phyloP scores from a whole-genome alignment of 2,329 filamentous ascomycete species.

The Alternaria atra region DNA sequence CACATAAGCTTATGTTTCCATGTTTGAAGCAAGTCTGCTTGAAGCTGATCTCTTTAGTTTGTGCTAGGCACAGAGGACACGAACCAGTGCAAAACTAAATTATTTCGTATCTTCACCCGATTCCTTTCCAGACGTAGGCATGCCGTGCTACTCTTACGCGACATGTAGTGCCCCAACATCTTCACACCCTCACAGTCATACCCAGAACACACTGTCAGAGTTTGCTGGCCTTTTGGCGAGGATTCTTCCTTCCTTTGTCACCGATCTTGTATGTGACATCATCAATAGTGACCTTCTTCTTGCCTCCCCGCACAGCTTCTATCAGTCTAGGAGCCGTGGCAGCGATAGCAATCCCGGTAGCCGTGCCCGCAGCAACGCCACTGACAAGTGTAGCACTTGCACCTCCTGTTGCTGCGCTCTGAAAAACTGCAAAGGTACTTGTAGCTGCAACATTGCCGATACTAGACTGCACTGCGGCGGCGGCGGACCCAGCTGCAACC shows the following conservation, averaged over 20 bases:
- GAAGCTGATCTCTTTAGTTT: not conserved
- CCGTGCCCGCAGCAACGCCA: constrained; percentile 15
- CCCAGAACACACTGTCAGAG: not conserved
- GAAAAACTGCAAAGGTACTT: constrained; percentile 26
- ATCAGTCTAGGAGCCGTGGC: constrained; percentile 11
- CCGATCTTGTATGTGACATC: not conserved
- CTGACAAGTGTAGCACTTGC: constrained; percentile 19
- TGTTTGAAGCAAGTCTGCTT: not conserved
- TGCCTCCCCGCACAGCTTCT: not conserved
- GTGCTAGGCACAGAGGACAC: not conserved
- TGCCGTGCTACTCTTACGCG: not conserved
- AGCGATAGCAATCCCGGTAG: constrained; percentile 13
- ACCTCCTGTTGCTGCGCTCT: constrained; percentile 32
- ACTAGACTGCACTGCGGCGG: constrained; percentile 21
- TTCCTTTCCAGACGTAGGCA: not conserved
- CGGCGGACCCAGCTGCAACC: constrained; percentile 20
- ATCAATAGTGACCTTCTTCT: not conserved
- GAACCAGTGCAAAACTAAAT: not conserved
- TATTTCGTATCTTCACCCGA: not conserved
- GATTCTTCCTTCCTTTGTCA: not conserved
- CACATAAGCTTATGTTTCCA: not conserved
- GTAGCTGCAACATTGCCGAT: constrained; percentile 26
- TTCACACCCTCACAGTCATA: not conserved
- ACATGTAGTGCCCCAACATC: not conserved
- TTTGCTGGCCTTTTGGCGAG: not conserved